A percentile compares a stretch with the other conserved stretches of the same genome.
phyloP scores from a whole-genome alignment of 2,329 filamentous ascomycete species.

The Peltaster fructicola region DNA sequence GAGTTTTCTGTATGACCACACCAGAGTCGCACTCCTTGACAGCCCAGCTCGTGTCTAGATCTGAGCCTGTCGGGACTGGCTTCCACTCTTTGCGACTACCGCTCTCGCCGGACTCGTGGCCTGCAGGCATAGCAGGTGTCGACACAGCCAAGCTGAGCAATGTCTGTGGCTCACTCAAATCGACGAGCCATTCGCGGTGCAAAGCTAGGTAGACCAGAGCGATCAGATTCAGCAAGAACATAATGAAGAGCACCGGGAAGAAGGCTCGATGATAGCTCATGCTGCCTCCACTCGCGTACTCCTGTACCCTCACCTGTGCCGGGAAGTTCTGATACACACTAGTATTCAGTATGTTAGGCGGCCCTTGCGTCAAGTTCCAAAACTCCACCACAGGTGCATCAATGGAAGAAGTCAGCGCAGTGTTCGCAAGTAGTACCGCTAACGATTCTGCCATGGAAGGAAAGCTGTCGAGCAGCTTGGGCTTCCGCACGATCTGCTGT shows the following conservation, averaged over 20 bases:
- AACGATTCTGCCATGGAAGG: conserved; percentile 60
- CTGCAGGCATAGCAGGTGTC: conserved; percentile 35
- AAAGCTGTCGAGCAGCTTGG: conserved; percentile 30
- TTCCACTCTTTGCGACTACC: too few relatives aligned
- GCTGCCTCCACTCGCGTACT: conserved; percentile 52
- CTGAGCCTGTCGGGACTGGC: too few relatives aligned
- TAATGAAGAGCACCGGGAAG: conserved; percentile 45
- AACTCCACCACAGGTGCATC: conserved; percentile 42
- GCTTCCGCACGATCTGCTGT: conserved; percentile 23
- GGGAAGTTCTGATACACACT: conserved; percentile 43
- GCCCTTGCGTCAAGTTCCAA: conserved; percentile 23
- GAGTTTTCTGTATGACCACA: too few relatives aligned
- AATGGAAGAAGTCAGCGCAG: conserved; percentile 42
- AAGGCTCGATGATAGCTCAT: conserved; percentile 47
- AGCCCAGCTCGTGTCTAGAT: too few relatives aligned
- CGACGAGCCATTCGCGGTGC: conserved; percentile 48
- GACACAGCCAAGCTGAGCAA: conserved; percentile 56
- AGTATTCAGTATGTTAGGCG: conserved; percentile 5
- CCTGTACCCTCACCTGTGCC: conserved; percentile 43
- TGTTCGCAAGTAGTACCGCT: conserved; percentile 50
- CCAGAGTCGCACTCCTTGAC: too few relatives aligned
- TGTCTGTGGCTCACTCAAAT: conserved; percentile 64
- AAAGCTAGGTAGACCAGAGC: conserved; percentile 47
- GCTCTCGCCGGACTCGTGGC: too few relatives aligned
- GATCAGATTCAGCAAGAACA: conserved; percentile 49